phyloP scores from a whole-genome alignment of 768 basidiomycete species.

The Neoboletus magnificus region DNA sequence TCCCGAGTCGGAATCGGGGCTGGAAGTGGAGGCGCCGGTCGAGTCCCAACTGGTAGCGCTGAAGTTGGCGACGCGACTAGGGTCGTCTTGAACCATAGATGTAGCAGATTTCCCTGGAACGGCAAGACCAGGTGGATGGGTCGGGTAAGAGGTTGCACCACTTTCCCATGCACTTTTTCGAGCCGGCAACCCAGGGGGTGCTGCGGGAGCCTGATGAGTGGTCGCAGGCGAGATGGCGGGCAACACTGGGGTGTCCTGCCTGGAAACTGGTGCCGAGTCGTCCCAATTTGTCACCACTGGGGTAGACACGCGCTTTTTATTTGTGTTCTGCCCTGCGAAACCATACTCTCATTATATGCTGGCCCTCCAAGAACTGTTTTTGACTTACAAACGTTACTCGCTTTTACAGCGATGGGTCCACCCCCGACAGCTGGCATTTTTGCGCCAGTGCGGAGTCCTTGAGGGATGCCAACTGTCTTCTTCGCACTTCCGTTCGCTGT shows the following conservation, averaged over 20 bases:
- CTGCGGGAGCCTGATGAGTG: conserved; percentile 1
- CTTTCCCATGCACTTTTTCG: conserved; percentile 11
- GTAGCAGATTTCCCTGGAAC: neutral
- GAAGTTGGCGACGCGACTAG: conserved; percentile 7
- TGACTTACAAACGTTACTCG: conserved; percentile 28
- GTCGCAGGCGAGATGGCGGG: neutral
- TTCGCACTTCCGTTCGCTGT: conserved; percentile 23
- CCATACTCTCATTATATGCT: neutral
- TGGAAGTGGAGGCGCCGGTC: conserved; percentile 20
- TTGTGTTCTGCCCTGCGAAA: conserved; percentile 16
- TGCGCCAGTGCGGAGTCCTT: neutral
- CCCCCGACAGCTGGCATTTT: conserved; percentile 29
- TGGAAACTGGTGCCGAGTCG: conserved; percentile 12
- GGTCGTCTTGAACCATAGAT: neutral
- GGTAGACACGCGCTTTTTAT: neutral
- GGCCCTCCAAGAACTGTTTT: neutral
- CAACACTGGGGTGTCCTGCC: conserved; percentile 14
- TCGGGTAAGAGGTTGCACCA: conserved; percentile 4
- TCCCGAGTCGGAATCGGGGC: conserved; percentile 27
- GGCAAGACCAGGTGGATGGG: conserved; percentile 13
- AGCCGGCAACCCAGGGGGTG: conserved; percentile 11
- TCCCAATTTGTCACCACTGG: conserved; percentile 21
- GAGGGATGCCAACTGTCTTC: conserved; percentile 8
- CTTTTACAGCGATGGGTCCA: conserved; percentile 25
- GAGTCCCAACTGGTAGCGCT: conserved; percentile 25